These are phyloP conservation scores for Glaciozyma martinii DNA, from an alignment of 768 basidiomycete genomes.

Conservation along the genomic window DNA sequence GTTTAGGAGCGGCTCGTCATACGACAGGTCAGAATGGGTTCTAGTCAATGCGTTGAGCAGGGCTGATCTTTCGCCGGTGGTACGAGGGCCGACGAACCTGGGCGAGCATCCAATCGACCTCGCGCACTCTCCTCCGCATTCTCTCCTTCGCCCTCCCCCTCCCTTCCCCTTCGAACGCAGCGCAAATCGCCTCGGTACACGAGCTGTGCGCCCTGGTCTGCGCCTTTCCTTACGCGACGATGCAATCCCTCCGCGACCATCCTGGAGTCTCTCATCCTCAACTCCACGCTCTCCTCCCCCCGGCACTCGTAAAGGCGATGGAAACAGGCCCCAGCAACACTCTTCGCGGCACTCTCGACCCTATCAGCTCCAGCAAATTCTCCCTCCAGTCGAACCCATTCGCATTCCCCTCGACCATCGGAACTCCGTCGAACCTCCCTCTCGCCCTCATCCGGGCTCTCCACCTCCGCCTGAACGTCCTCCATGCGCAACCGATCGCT, in stretches of 20 bases:
- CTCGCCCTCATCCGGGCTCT: constrained; percentile 21
- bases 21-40: neutral
- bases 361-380: neutral
- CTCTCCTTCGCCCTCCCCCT: constrained; percentile 19
- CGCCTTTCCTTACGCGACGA: constrained; percentile 27
- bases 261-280: constrained; percentile 16
- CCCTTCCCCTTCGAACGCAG: neutral
- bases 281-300: constrained; percentile 14
- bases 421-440: constrained; percentile 24
- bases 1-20: neutral
- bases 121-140: constrained; percentile 22
- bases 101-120: constrained; percentile 14
- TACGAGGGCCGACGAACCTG: constrained; percentile 27
- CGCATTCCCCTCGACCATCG: neutral
- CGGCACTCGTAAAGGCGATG: constrained; percentile 6
- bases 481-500: constrained; percentile 12
- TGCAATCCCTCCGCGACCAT: constrained; percentile 26
- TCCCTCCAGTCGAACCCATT: neutral
- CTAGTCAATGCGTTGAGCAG: too few relatives aligned
- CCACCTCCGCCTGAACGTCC: constrained; percentile 16
- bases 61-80: constrained; percentile 10
- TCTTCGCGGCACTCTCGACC: neutral
- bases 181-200: neutral
- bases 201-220: constrained; percentile 15
- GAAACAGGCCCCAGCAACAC: too few relatives aligned